phyloP scores from a whole-genome alignment of 805 yeast species.

The Maudiozyma saulgeensis region DNA sequence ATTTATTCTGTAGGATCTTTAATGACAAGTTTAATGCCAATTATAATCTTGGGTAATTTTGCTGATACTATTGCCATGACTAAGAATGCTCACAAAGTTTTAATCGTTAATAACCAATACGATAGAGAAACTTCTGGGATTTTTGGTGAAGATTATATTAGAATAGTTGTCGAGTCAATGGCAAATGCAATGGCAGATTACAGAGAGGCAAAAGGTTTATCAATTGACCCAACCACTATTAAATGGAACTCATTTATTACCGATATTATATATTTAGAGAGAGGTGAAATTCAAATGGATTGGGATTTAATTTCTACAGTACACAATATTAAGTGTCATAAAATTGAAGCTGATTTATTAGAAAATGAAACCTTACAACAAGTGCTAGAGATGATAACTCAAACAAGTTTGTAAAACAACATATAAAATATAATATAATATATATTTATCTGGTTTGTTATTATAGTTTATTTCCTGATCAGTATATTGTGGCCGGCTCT shows the following conservation, averaged over 20 bases:
- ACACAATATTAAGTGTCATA: constrained; percentile 39
- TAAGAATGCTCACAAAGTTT: constrained; percentile 36
- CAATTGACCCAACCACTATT: constrained; percentile 4
- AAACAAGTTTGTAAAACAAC: constrained; percentile 55
- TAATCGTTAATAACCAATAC: constrained; percentile 60
- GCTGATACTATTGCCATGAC: constrained; percentile 45
- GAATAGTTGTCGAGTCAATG: constrained; percentile 37
- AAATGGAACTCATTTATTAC: constrained; percentile 46
- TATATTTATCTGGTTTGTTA: no score
- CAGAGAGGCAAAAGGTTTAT: constrained; percentile 15
- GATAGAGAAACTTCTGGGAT: constrained; percentile 77
- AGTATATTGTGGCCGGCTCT: no score
- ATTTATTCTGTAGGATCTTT: constrained; percentile 80
- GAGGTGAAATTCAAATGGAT: constrained; percentile 45
- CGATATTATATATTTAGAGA: constrained; percentile 48
- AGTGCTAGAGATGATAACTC: constrained; percentile 1
- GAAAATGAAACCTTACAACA: constrained; percentile 17
- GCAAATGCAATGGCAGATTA: constrained; percentile 13
- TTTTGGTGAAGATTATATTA: constrained; percentile 49
- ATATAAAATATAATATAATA: constrained; percentile 25
- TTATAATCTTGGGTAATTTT: constrained; percentile 61
- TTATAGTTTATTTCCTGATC: no score
- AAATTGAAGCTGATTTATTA: constrained; percentile 19
- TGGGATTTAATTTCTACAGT: constrained; percentile 26
- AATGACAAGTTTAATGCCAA: constrained; percentile 80